Percentiles rank a stretch among this genome's conserved stretches.
These are phyloP conservation scores for Chlamydomonas eustigma DNA, from an alignment of 139 green algal genomes.

Conservation along the genomic window DNA sequence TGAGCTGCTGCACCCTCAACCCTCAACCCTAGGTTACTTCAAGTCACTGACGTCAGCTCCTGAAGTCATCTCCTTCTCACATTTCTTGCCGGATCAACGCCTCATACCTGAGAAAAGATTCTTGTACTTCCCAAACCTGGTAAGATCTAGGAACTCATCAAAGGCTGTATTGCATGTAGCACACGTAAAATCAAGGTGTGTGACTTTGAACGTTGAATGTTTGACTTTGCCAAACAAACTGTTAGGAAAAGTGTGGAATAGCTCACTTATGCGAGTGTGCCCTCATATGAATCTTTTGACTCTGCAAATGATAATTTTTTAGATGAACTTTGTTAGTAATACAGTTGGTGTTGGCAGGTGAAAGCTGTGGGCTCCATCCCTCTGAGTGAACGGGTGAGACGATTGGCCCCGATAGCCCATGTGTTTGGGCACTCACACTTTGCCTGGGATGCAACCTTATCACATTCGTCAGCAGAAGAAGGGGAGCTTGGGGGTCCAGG, in stretches of 20 bases:
- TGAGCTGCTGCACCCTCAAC: no score
- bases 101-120: constrained; percentile 82
- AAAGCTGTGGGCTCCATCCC: constrained; percentile 56
- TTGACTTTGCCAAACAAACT: no score
- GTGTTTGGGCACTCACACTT: constrained; percentile 83
- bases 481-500: neutral
- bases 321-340: no score
- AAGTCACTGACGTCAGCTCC: no score
- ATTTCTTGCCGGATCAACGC: constrained; percentile 66
- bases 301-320: no score
- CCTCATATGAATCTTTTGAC: neutral
- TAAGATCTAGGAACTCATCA: no score
- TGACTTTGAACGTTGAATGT: no score
- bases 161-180: no score
- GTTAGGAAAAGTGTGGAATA: neutral
- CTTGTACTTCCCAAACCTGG: constrained; percentile 69
- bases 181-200: no score
- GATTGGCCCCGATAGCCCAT: constrained; percentile 56
- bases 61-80: constrained; percentile 53
- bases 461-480: neutral
- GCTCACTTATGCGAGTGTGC: neutral
- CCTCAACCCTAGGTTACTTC: no score
- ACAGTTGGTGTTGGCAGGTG: neutral
- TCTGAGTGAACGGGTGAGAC: constrained; percentile 45
- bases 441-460: constrained; percentile 57